Evolutionary conservation across 1,284 basidiomycete genomes (phyloP), one percentile per base, ranked within the genome.

Genomic region (Pascua sp.): DNA sequence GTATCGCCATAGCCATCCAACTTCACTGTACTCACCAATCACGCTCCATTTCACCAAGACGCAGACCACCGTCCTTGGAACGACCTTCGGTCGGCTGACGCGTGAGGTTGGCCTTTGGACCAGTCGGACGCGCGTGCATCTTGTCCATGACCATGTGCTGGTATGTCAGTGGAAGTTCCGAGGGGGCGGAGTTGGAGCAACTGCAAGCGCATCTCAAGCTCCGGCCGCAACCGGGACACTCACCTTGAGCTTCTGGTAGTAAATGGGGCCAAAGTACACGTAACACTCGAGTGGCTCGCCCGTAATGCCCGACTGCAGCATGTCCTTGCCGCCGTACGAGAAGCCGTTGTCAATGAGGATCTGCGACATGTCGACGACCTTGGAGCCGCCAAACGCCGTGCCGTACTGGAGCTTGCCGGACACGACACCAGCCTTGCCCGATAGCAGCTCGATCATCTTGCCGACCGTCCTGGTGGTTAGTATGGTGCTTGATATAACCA

Each of bases 81-180:
- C 96, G 86, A 78, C 96, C 96, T 79, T 99, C 96, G 1, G 96
- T 98, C 1, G 96, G 96, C 77, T 99, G 96, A 38, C 96, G 87
- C 2, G 96, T 99, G 49, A 98, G 80, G 13, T 94, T 95, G 7
- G 96, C 96, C 67, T 94, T 87, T 42, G 96, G 96, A 18, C 96
- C 96, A 66, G 91, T 88, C 49, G 94, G 92, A 62, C 96, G 87
- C 63, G 96, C 96, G 70, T 98, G 96, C 96, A 98, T 98, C 82
- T 99, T 98, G 81, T 98, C 94, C 86, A 96, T 90, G 60, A 98
- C 94, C 92, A 95, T 96, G 80, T 94, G 92, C 81, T 75, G 24
- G 24, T 3, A 32, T 32, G 24, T 32, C 7, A 32, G 24, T 3
- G 47, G 24, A 32, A 32, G 24, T 32, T 32, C 24, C 24, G 24